Evolutionary conservation across 305 asterid genomes (phyloP), one percentile per base, ranked within the genome.

Genomic region (Fraxinus ornus): DNA sequence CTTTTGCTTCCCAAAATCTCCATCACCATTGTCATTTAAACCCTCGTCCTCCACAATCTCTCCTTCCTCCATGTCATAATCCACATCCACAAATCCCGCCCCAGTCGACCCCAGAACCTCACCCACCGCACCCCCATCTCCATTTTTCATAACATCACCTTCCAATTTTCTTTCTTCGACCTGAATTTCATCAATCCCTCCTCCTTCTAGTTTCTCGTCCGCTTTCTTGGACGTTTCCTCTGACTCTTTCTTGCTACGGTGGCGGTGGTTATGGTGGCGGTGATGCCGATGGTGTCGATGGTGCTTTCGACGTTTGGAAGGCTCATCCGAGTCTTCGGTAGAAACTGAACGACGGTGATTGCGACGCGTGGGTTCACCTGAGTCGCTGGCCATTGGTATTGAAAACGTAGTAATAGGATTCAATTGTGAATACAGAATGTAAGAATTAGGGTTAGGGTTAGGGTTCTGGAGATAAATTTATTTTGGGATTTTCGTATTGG

Each of bases 41-140:
- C 86, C 90, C 80, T 84, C 93, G 30, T 92, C 96, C 84, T 91
- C 95, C 84, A 93, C 80, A 83, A 93, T 96, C 88, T 96, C 99
- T 12, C 99, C 99, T 91, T 96, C 99, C 89, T 96, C 99, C 97
- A 94, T 92, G 76, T 96, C 98, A 84, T 93, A 92, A 93, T 90
- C 93, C 68, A 91, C 87, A 81, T 91, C 92, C 17, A 79, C 74
- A n/a, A 78, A 80, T 60, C 87, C 86, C 77, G 77, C 64, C 35
- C 86, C 85, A 35, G 55, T 79, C 83, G 86, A 77, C 36, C 75
- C 89, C 81, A 80, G 30, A 74, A 84, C 89, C 64, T 80, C 88
- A 60, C 78, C 89, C 72, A 49, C 78, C 21, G 87, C 83, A 75
- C 79, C 85, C 82, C 78, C 88, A 47, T 87, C 90, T 15, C 79